Conservation (phyloP, 352 stramenopile species). For the Aphanomyces stellatus region DNA sequence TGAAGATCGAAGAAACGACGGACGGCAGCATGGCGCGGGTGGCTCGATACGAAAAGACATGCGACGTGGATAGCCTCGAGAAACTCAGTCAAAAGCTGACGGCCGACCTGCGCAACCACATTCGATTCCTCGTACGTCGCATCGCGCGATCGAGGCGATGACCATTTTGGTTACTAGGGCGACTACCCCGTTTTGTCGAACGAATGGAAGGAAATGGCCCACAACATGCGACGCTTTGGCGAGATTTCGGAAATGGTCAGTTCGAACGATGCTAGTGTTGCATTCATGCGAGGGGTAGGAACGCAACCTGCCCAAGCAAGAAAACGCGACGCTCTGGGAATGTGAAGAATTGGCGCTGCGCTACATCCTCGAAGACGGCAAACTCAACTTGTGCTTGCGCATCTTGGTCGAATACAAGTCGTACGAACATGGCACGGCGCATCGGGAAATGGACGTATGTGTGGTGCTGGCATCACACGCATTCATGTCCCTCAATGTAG, state of each 20-base stretch:
- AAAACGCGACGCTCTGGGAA: constrained; percentile 85
- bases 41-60: constrained; percentile 23
- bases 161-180: constrained; percentile 25
- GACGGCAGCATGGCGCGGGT: constrained; percentile 11
- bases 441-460: constrained; percentile 40
- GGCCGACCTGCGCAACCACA: constrained; percentile 73
- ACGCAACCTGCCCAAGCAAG: constrained; percentile 64
- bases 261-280: no score
- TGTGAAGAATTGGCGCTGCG: constrained; percentile 72
- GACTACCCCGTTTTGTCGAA: constrained; percentile 84
- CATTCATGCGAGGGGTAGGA: constrained; percentile 37
- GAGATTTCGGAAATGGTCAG: constrained; percentile 82
- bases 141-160: not conserved
- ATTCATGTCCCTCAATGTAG: constrained; percentile 23
- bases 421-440: constrained; percentile 56
- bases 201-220: constrained; percentile 82
- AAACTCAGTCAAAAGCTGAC: constrained; percentile 80
- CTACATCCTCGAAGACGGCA: constrained; percentile 86
- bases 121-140: constrained; percentile 66
- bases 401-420: constrained; percentile 78
- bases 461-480: not conserved
- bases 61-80: constrained; percentile 65
- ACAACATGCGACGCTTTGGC: constrained; percentile 81
- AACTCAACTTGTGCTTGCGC: constrained; percentile 84
- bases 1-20: no score